phyloP scores from a whole-genome alignment of 441 rosid species.

The Theobroma grandiflorum region DNA sequence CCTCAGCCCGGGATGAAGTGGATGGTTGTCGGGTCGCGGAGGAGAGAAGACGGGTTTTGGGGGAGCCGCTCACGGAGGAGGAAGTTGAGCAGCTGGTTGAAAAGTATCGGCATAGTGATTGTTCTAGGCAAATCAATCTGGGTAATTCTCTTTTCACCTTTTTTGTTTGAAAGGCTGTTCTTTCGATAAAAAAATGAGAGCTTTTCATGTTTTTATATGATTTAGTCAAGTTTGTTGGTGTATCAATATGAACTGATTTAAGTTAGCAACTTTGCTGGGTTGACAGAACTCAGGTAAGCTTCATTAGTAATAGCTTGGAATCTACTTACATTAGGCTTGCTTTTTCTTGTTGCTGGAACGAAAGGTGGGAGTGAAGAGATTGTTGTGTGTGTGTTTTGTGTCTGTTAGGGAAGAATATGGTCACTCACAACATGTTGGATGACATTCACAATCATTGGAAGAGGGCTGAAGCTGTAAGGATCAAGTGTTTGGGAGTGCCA shows the following conservation, averaged over 20 bases:
- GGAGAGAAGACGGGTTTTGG: too few species aligned
- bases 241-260: too few species aligned
- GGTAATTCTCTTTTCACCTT: constrained; percentile 46
- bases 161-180: not conserved
- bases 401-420: too few species aligned
- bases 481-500: constrained; percentile 91
- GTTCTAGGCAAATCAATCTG: constrained; percentile 87
- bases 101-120: too few species aligned
- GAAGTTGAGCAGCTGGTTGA: too few species aligned
- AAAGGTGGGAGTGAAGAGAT: not conserved
- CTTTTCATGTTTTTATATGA: not conserved
- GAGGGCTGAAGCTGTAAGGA: constrained; percentile 88
- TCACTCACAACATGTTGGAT: constrained; percentile 92
- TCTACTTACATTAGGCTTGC: not conserved
- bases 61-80: too few species aligned
- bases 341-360: constrained; percentile 1
- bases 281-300: not conserved
- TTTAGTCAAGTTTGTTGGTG: not conserved
- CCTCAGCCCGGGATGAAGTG: too few species aligned
- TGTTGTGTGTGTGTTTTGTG: too few species aligned
- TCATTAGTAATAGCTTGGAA: not conserved
- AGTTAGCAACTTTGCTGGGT: not conserved
- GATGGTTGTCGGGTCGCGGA: too few species aligned
- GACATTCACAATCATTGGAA: constrained; percentile 93
- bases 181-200: not conserved